A percentile compares a stretch with the other conserved stretches of the same genome.
Conservation (phyloP, 2,329 filamentous ascomycete species). For the Penicillium sp. region DNA sequence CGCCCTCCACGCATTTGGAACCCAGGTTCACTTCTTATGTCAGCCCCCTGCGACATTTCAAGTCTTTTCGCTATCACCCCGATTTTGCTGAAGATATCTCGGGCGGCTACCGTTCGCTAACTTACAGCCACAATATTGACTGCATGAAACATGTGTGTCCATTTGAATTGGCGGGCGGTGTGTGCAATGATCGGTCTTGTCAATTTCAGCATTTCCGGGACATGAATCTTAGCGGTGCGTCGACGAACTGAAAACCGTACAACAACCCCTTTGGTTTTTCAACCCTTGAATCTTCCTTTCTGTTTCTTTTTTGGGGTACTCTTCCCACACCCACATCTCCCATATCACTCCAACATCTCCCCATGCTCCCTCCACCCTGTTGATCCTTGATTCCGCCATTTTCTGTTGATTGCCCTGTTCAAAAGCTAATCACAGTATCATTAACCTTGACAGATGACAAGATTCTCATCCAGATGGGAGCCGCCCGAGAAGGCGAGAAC, state of each 20-base stretch:
- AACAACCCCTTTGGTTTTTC: constrained; percentile 20
- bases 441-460: constrained; percentile 46
- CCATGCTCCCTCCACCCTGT: background rate
- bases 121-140: constrained; percentile 88
- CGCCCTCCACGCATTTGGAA: constrained; percentile 13
- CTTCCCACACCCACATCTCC: constrained; percentile 6
- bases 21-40: constrained; percentile 61
- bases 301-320: constrained; percentile 2
- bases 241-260: constrained; percentile 30
- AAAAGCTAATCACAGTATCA: constrained; percentile 38
- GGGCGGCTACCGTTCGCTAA: constrained; percentile 79
- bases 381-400: constrained; percentile 11
- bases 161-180: constrained; percentile 62
- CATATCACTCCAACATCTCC: background rate
- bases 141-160: constrained; percentile 67
- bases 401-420: constrained; percentile 25
- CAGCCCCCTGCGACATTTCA: constrained; percentile 76
- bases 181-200: constrained; percentile 71
- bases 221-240: constrained; percentile 71
- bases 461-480: constrained; percentile 47
- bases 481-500: constrained; percentile 43
- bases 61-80: constrained; percentile 84
- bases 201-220: constrained; percentile 72
- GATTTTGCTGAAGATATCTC: constrained; percentile 62
- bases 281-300: constrained; percentile 14